Evolutionary conservation across 768 basidiomycete genomes (phyloP), one percentile per base, ranked within the genome.

Genomic region (Trametes cingulata): DNA sequence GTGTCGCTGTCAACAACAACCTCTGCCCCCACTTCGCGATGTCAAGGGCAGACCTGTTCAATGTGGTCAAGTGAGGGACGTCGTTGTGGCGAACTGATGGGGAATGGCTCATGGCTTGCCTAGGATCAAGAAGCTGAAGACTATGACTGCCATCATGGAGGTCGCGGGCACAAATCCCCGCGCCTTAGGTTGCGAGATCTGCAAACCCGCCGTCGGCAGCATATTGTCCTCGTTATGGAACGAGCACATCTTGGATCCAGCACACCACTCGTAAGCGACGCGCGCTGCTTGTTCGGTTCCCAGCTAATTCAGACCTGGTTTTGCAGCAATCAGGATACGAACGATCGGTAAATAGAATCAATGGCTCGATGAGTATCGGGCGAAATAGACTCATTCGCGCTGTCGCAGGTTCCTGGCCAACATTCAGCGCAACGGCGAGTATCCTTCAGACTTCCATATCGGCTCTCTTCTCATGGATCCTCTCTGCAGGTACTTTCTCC

Each of bases 361-460:
- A n/a, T 5, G 2, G 19, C 29, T 33, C 14, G 13, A 12, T 12
- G 41, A 78, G 77, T 56, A 87, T 78, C 69, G 68, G 87, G 52
- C 86, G 85, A 10, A 88, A 88, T 65, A 87, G 88, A 39, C 86
- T 88, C 64, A 77, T 86, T 22, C 81, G 85, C 59, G 85, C 84
- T 70, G 37, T 48, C 58, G 4, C 43, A 78, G 77, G 54, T 88
- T 80, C 71, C 70, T 90, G 53, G 88, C 85, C 8, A 90, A 90
- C 65, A 88, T 90, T 33, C 87, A 90, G 65, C 78, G 87, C 22
- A 82, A 86, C 58, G 86, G 85, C 71, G 43, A 49, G 63, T 37
- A 12, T 13, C 29, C 19, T 36, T 36, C n/a, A n/a, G 37, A 14
- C 24, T 20, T 20, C 50, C 15, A 12, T 29, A 51, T 9, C 14